Conservation (phyloP, 352 stramenopile species). For the Halophytophthora polymorphica region DNA sequence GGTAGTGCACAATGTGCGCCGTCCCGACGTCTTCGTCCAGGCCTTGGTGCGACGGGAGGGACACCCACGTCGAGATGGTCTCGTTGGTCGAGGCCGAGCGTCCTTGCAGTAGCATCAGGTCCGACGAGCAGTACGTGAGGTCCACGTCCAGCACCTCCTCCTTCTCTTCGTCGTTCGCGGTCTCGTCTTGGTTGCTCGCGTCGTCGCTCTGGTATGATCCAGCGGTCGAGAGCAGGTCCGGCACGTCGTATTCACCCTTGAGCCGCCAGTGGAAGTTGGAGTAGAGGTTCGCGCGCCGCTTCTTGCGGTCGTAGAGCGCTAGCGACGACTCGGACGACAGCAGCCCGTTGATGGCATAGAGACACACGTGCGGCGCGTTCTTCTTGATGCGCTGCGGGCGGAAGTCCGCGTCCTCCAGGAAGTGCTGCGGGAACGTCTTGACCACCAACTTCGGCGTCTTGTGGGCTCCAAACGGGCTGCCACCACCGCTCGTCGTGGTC, state of each 20-base stretch:
- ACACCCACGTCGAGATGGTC: constrained; percentile 76
- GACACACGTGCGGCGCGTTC: constrained; percentile 48
- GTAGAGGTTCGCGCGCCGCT: constrained; percentile 53
- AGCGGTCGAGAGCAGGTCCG: constrained; percentile 34
- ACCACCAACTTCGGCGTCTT: constrained; percentile 50
- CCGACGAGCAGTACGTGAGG: constrained; percentile 75
- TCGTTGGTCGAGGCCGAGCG: constrained; percentile 24
- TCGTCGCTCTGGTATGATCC: neutral
- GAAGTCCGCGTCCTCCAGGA: constrained; percentile 83
- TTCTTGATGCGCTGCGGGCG: constrained; percentile 84
- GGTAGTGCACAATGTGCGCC: constrained; percentile 78
- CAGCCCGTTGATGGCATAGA: constrained; percentile 76
- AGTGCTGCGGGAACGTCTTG: constrained; percentile 84
- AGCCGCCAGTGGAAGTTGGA: constrained; percentile 82
- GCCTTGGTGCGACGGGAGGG: constrained; percentile 63
- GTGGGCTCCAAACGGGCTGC: constrained; percentile 14
- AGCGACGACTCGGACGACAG: constrained; percentile 69
- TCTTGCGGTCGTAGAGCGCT: constrained; percentile 61
- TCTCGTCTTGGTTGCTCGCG: constrained; percentile 5
- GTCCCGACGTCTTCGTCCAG: constrained; percentile 46
- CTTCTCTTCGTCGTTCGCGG: constrained; percentile 7
- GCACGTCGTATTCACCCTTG: constrained; percentile 65
- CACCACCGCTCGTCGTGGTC: constrained; percentile 15
- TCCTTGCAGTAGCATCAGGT: constrained; percentile 81
- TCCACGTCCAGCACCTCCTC: constrained; percentile 49